Evolutionary conservation across 2,329 filamentous ascomycete species (phyloP).

Genomic region (Pseudogymnoascus sp.): DNA sequence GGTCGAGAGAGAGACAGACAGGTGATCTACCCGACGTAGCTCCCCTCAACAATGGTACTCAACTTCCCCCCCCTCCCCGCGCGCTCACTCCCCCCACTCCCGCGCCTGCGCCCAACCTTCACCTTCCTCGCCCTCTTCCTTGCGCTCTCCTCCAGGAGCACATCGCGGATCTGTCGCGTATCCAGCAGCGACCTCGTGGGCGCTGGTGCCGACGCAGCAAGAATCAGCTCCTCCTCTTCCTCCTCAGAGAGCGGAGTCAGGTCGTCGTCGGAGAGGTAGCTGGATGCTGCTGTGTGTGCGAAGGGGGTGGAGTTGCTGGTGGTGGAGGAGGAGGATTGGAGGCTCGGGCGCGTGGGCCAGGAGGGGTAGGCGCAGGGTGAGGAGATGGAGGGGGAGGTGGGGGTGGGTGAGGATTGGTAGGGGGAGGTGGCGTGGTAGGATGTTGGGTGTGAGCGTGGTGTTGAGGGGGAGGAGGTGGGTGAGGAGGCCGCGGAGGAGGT

Average conservation of each 20-base stretch:
- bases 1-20: too few species aligned
- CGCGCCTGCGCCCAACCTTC: not conserved
- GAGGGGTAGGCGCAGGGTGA: not conserved
- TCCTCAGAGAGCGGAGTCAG: not conserved
- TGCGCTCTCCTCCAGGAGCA: not conserved
- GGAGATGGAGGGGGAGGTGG: not conserved
- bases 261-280: not conserved
- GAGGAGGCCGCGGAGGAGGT: not conserved
- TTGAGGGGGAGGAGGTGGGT: not conserved
- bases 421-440: slow-evolving; percentile 2
- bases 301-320: too few species aligned
- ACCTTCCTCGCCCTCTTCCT: not conserved
- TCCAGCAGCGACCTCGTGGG: not conserved
- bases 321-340: too few species aligned
- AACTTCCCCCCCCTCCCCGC: not conserved
- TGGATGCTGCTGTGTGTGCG: not conserved
- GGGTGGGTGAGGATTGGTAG: not conserved
- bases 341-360: not conserved
- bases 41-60: slow-evolving; percentile 1
- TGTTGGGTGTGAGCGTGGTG: not conserved
- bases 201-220: too few species aligned
- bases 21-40: not conserved
- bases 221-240: not conserved
- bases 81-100: not conserved
- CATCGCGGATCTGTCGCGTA: not conserved